Evolutionary conservation across 2,329 filamentous ascomycete species (phyloP), one percentile per base, ranked within the genome.

Genomic region (Verruconis gallopava): DNA sequence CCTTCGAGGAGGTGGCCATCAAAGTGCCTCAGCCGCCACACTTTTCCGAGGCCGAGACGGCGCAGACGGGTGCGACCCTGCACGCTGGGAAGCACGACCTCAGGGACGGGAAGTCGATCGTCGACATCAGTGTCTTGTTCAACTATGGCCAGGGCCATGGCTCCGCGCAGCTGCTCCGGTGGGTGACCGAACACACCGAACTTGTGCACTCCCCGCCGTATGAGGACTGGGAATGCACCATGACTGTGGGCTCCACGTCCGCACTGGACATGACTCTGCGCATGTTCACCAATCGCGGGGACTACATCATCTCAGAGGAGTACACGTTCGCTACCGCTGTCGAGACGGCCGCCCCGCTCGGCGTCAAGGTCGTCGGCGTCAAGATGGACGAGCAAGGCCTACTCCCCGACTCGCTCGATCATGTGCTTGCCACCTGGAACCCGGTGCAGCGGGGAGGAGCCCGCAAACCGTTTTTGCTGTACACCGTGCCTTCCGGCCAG

Each of bases 171-270:
- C 69, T 98, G 59, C 67, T 95, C 48, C 79, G 91, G 46, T 96
- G 83, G 65, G 71, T 96, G 39, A 93, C 88, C 0, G 91, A 98
- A 66, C 91, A 96, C 63, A 93, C 88, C 0, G 89, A 98, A 64
- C 76, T 96, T 43, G 77, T 94, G 13, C 84, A 85, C 60, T 71
- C 76, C 47, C 88, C 89, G 13, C 85, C 84, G 0, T 96, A 96
- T 57, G 72, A 79, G 14, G 88, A 98, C 64, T 98, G 91, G 91
- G 71, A 75, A 49, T 84, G 84, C 53, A 79, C 78, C 42, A 71
- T 95, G 65, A 88, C 79, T 2, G 74, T 89, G 32, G 91, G 89
- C 41, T 91, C 79, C 61, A 96, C 91, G 0, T 85, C 77, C 18
- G 80, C 84, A 0, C 72, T 93, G 49, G 91, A 96, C 54, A 81